A percentile compares a stretch with the other conserved stretches of the same genome.
Evolutionary conservation across 768 basidiomycete species (phyloP).

Genomic region (Mycena albidolilacea): DNA sequence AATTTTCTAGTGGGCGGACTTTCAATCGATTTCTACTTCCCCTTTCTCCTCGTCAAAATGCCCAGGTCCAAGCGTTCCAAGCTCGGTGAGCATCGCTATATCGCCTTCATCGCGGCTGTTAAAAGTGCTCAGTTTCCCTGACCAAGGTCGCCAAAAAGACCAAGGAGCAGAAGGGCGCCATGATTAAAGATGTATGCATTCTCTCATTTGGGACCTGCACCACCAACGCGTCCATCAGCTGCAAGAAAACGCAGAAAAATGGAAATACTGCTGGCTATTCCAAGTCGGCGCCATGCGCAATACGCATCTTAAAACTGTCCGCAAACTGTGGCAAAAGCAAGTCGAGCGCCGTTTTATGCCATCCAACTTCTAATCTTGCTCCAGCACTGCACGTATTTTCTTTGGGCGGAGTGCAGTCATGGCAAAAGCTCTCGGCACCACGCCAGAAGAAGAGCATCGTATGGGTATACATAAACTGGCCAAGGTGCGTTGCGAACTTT

Average conservation of each 20-base stretch:
- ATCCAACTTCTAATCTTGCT: slow-evolving; percentile 10
- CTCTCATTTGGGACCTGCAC: slow-evolving; percentile 18
- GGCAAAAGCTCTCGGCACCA: slow-evolving; percentile 94
- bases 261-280: slow-evolving; percentile 96
- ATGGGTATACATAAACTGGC: slow-evolving; percentile 86
- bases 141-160: slow-evolving; percentile 97
- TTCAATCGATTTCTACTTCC: slow-evolving; percentile 50
- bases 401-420: slow-evolving; percentile 91
- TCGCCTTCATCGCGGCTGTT: slow-evolving; percentile 27
- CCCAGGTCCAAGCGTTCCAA: slow-evolving; percentile 92
- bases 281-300: slow-evolving; percentile 97
- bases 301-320: slow-evolving; percentile 92
- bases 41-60: slow-evolving; percentile 65
- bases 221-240: slow-evolving; percentile 62
- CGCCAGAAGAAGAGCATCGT: slow-evolving; percentile 88
- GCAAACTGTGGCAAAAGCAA: slow-evolving; percentile 94
- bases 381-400: slow-evolving; percentile 90
- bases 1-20: slow-evolving; percentile 62
- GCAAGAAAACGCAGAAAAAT: slow-evolving; percentile 88
- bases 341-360: slow-evolving; percentile 44
- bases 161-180: slow-evolving; percentile 87
- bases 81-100: slow-evolving; percentile 71
- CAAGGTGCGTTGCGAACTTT: slow-evolving; percentile 62
- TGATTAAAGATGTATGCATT: slow-evolving; percentile 82
- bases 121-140: slow-evolving; percentile 77